phyloP scores from a whole-genome alignment of 331 rosid species.

The Rosa hybrid region DNA sequence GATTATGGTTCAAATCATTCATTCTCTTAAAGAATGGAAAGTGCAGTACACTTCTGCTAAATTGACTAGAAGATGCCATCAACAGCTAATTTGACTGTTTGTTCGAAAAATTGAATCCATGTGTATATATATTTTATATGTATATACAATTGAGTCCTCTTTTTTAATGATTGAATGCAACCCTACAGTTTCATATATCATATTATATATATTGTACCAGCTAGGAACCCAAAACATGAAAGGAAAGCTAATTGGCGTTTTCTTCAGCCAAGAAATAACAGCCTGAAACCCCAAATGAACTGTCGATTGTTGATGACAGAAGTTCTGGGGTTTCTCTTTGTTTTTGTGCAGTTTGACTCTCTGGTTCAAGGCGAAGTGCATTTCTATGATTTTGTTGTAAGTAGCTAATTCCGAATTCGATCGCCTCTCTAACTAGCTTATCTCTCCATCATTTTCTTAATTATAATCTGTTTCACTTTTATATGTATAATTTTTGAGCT shows the following conservation, averaged over 20 bases:
- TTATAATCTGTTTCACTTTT: too few relatives aligned
- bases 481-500: neutral
- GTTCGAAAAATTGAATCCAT: neutral
- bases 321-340: neutral
- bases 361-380: constrained; percentile 11
- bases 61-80: neutral
- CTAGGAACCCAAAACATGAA: neutral
- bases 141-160: too few relatives aligned
- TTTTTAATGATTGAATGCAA: too few relatives aligned
- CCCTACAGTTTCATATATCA: too few relatives aligned
- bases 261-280: neutral
- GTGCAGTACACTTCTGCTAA: neutral
- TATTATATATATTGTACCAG: neutral
- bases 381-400: constrained; percentile 9
- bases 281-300: neutral
- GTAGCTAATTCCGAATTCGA: neutral
- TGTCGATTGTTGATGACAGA: neutral
- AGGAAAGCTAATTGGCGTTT: neutral
- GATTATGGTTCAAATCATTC: neutral
- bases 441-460: neutral
- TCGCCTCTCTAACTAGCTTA: neutral
- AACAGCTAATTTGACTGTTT: neutral
- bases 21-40: neutral
- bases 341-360: neutral
- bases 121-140: neutral